phyloP scores from a whole-genome alignment of 2,329 filamentous ascomycete species.

The Davidsoniella virescens region DNA sequence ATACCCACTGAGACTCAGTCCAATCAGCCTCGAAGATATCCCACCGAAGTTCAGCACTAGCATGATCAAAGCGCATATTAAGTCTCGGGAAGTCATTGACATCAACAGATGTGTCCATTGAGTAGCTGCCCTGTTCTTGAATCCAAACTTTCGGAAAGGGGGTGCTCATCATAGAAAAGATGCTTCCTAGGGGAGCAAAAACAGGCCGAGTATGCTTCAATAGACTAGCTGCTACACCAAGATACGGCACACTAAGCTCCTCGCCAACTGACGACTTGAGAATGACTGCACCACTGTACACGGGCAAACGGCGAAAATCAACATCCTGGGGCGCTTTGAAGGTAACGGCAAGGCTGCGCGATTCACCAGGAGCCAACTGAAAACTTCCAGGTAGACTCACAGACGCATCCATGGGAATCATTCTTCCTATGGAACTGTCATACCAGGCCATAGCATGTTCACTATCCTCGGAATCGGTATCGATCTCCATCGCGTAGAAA shows the following conservation, averaged over 20 bases:
- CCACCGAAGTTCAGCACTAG: conserved; percentile 22
- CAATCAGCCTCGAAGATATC: conserved; percentile 26
- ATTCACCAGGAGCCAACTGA: background rate
- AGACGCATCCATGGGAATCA: no score
- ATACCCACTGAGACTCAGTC: conserved; percentile 24
- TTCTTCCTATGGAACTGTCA: no score
- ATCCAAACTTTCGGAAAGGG: background rate
- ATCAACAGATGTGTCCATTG: background rate
- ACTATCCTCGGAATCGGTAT: background rate
- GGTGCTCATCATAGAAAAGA: background rate
- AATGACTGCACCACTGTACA: conserved; percentile 30
- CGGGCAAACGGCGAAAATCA: conserved; percentile 18
- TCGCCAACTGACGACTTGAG: conserved; percentile 26
- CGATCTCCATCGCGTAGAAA: background rate
- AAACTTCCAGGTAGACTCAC: background rate
- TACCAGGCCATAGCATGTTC: no score
- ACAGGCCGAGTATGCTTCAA: conserved; percentile 1
- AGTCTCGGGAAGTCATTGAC: conserved; percentile 16
- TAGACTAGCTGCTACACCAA: conserved; percentile 14
- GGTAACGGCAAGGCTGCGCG: background rate
- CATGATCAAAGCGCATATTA: conserved; percentile 18
- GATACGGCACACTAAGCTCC: conserved; percentile 26
- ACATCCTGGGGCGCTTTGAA: background rate
- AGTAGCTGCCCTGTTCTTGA: background rate
- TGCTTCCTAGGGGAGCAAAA: background rate